Evolutionary conservation across 495 filamentous ascomycete genomes (phyloP), one percentile per base, ranked within the genome.

Genomic region (Hypoxylon crocopeplum): DNA sequence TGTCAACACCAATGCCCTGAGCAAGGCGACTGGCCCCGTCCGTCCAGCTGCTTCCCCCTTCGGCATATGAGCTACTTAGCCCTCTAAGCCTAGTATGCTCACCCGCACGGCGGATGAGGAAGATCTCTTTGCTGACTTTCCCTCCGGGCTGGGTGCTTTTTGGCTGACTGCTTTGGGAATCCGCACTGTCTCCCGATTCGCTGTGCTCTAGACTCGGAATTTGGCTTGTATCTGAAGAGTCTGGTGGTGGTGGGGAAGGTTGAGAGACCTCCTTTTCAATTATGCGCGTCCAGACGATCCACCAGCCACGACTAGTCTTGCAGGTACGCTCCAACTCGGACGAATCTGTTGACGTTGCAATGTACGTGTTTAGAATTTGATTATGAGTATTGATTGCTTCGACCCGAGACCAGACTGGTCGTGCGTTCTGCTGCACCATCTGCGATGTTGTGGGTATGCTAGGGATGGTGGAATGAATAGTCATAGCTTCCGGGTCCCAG

Each of bases 241-340:
- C 38, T 22, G 46, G 42, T 11, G 52, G 29, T 1, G 34, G 48
- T 5, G 54, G 5, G 1, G 56, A 51, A 19, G 7, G 41, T 5
- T 5, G 62, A 11, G 32, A 34, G 33, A 44, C 38, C 2, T 66
- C 75, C 33, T 64, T 76, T 63, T 79, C 75, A 7, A 86, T 76
- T 7, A 93, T 75, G 33, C 89, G 81, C 46, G 89, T 91, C 93
- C 95, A 98, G 44, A 97, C 89, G 21, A 98, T 80, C 94, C 95
- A 98, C 93, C 93, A 98, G 1, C 92, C 92, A 7, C 92, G 82
- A 40, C 78, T 88, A 4, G 93, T 98, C 79, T 97, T 96, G 72
- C 87, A 90, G 10, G 89, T 97, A n/a, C 89, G 77, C 72, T 98
- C 95, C 5, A 87, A 69, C 65, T 93, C 91, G 11, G 79, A 71